These are phyloP conservation scores for Glycyrrhiza uralensis DNA, from an alignment of 306 rosid species.

Conservation along the genomic window DNA sequence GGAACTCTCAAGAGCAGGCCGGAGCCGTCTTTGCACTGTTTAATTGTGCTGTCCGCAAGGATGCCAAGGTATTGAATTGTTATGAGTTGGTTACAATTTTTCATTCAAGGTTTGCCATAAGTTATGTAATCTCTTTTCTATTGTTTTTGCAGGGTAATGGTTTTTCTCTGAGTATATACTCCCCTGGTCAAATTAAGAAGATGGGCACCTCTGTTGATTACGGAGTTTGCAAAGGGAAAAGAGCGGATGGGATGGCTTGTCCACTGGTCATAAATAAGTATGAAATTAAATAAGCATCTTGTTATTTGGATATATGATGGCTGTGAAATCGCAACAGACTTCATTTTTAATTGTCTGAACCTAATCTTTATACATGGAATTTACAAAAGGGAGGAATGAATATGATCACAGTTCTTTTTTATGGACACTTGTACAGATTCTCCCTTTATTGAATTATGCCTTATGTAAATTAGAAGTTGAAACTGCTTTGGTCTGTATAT, in stretches of 20 bases:
- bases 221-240: slow-evolving; percentile 82
- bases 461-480: not conserved
- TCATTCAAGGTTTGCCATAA: not conserved
- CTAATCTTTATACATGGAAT: not conserved
- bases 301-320: not conserved
- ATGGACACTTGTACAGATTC: not conserved
- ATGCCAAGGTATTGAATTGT: slow-evolving; percentile 47
- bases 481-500: not conserved
- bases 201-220: slow-evolving; percentile 84
- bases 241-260: slow-evolving; percentile 78
- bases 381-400: not conserved
- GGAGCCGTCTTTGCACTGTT: slow-evolving; percentile 75
- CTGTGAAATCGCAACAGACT: not conserved
- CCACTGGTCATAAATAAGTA: slow-evolving; percentile 72
- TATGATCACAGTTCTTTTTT: not conserved
- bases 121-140: not conserved
- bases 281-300: slow-evolving; percentile 2
- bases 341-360: not conserved
- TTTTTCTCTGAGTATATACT: slow-evolving; percentile 72
- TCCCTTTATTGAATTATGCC: not conserved
- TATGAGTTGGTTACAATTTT: not conserved
- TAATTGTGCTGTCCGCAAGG: slow-evolving; percentile 74
- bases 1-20: slow-evolving; percentile 48
- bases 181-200: slow-evolving; percentile 66
- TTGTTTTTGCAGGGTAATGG: slow-evolving; percentile 64